A percentile compares a stretch with the other conserved stretches of the same genome.
phyloP scores from a whole-genome alignment of 108 stramenopile species.

The Skeletonema tropicum region DNA sequence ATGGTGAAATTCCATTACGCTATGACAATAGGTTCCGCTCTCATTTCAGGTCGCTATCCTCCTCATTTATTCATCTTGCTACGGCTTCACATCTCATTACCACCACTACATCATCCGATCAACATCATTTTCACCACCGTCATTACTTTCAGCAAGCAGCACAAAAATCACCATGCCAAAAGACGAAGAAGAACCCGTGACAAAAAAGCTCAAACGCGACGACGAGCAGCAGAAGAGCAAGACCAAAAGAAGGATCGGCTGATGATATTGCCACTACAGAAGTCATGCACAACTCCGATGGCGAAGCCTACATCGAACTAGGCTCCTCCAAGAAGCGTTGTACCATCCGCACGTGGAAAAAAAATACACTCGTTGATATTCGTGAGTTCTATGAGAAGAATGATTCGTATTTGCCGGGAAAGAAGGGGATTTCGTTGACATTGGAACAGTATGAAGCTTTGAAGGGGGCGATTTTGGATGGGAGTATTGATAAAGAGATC shows the following conservation, averaged over 20 bases:
- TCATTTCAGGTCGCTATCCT: neutral
- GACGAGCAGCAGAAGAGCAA: neutral
- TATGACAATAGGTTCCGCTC: neutral
- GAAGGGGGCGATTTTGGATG: constrained; percentile 26
- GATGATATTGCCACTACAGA: neutral
- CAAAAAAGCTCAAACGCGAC: neutral
- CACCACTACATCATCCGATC: neutral
- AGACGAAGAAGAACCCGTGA: neutral
- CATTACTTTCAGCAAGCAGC: neutral
- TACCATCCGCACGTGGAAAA: constrained; percentile 74
- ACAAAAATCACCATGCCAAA: neutral
- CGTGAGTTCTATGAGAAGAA: constrained; percentile 85
- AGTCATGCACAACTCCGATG: constrained; percentile 59
- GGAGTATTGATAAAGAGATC: constrained; percentile 46
- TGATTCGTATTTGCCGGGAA: constrained; percentile 72
- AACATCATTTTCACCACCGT: neutral
- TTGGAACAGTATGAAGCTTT: constrained; percentile 64
- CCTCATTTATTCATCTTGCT: neutral
- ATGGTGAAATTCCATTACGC: too few relatives aligned
- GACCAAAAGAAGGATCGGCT: neutral
- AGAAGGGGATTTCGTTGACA: constrained; percentile 78
- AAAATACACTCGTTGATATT: constrained; percentile 70
- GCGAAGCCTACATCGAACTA: constrained; percentile 77
- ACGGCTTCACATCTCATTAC: neutral
- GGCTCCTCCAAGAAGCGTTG: constrained; percentile 57